phyloP scores from a whole-genome alignment of 768 basidiomycete genomes.

The Boletus vinaceobasis region DNA sequence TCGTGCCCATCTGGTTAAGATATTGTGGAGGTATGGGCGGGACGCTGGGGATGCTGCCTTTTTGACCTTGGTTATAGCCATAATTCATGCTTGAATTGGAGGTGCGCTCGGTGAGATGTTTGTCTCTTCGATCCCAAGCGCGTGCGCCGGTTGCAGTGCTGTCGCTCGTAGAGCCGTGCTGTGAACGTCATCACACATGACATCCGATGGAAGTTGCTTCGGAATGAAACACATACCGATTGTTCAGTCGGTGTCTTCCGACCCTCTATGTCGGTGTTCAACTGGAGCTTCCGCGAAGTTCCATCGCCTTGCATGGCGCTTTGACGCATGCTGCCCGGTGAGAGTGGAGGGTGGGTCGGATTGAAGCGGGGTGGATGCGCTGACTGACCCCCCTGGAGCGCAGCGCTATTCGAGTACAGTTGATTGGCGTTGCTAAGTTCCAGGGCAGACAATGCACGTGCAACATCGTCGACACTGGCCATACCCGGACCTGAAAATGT shows the following conservation, averaged over 20 bases:
- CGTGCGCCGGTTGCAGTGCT: constrained; percentile 35
- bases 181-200: constrained; percentile 28
- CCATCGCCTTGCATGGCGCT: constrained; percentile 38
- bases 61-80: constrained; percentile 43
- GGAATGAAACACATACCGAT: constrained; percentile 48
- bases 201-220: constrained; percentile 39
- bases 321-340: constrained; percentile 36
- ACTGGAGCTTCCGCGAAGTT: constrained; percentile 48
- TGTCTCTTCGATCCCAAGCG: constrained; percentile 68
- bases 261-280: constrained; percentile 63
- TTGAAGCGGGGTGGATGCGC: constrained; percentile 71
- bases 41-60: constrained; percentile 54
- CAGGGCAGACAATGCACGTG: constrained; percentile 66
- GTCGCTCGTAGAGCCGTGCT: constrained; percentile 32
- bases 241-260: constrained; percentile 58
- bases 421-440: constrained; percentile 46
- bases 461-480: constrained; percentile 65
- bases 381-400: constrained; percentile 48
- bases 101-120: constrained; percentile 48
- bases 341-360: constrained; percentile 42
- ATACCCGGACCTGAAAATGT: constrained; percentile 28
- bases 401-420: constrained; percentile 26
- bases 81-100: constrained; percentile 73
- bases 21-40: constrained; percentile 75
- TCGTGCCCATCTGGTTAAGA: constrained; percentile 49